A percentile compares a stretch with the other conserved stretches of the same genome.
These are phyloP conservation scores for Sisymbrium altissimum DNA, from an alignment of 345 rosid genomes.

Conservation along the genomic window DNA sequence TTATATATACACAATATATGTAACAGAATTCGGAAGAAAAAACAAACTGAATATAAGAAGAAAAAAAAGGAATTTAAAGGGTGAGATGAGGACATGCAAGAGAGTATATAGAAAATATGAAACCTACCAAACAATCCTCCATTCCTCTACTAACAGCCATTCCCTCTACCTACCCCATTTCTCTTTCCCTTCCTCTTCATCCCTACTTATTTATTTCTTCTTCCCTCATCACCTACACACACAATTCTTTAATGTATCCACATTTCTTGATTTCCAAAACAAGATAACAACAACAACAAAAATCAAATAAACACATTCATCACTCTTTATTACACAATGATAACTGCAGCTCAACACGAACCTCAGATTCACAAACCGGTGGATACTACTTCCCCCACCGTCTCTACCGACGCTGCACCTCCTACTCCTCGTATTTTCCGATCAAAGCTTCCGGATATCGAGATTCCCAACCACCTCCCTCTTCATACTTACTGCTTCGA, in stretches of 20 bases:
- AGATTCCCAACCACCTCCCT: constrained; percentile 68
- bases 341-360: constrained; percentile 27
- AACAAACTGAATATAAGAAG: not conserved
- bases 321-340: constrained; percentile 26
- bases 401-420: constrained; percentile 2
- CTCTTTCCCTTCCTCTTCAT: not conserved
- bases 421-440: constrained; percentile 47
- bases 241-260: constrained; percentile 2
- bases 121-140: constrained; percentile 37
- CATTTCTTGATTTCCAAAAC: not conserved
- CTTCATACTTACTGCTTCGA: constrained; percentile 78
- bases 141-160: constrained; percentile 36
- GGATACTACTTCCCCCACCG: constrained; percentile 6
- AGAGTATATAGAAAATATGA: not conserved
- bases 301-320: not conserved
- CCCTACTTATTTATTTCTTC: constrained; percentile 12
- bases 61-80: not conserved
- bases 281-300: not conserved
- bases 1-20: not conserved
- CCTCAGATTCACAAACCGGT: constrained; percentile 25
- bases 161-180: constrained; percentile 33
- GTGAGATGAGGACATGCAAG: not conserved
- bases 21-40: not conserved
- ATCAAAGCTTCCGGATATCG: constrained; percentile 75
- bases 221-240: constrained; percentile 11